These are phyloP conservation scores for Schoenoplectus tabernaemontani DNA, from an alignment of 202 grass and related monocot genomes.

Conservation along the genomic window DNA sequence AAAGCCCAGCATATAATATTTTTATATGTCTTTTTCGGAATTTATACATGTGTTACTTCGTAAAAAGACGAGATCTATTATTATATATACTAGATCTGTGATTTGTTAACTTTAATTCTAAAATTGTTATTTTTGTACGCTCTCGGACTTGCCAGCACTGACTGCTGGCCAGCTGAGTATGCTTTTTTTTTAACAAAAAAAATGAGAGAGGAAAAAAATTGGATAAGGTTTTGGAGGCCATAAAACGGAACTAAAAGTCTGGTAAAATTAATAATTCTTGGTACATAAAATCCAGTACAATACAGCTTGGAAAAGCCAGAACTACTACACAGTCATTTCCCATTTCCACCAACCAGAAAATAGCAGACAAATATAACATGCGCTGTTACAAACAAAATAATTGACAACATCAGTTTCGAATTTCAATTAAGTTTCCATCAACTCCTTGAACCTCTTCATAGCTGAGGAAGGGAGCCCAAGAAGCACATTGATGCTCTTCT, in stretches of 20 bases:
- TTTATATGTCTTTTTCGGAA: too few species aligned
- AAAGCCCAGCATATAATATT: too few species aligned
- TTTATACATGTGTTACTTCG: too few species aligned
- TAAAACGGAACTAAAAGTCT: background rate
- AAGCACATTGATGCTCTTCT: constrained; percentile 56
- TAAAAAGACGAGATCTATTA: too few species aligned
- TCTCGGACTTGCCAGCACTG: too few species aligned
- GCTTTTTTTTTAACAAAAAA: too few species aligned
- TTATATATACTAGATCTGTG: too few species aligned
- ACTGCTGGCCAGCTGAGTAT: too few species aligned
- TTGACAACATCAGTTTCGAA: background rate
- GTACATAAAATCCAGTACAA: background rate
- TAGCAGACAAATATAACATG: background rate
- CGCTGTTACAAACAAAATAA: background rate
- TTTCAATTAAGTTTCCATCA: constrained; percentile 33
- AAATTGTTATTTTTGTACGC: too few species aligned
- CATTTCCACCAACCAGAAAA: background rate
- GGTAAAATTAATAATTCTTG: background rate
- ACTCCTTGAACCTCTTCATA: constrained; percentile 47
- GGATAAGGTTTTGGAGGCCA: background rate
- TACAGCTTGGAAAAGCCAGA: background rate
- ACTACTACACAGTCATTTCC: constrained; percentile 1
- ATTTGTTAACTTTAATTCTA: too few species aligned
- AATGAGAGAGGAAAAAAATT: too few species aligned
- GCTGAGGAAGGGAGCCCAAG: constrained; percentile 52